These are phyloP conservation scores for Scopulariopsis brevicaulis DNA, from an alignment of 2,329 filamentous ascomycete genomes.

Conservation along the genomic window DNA sequence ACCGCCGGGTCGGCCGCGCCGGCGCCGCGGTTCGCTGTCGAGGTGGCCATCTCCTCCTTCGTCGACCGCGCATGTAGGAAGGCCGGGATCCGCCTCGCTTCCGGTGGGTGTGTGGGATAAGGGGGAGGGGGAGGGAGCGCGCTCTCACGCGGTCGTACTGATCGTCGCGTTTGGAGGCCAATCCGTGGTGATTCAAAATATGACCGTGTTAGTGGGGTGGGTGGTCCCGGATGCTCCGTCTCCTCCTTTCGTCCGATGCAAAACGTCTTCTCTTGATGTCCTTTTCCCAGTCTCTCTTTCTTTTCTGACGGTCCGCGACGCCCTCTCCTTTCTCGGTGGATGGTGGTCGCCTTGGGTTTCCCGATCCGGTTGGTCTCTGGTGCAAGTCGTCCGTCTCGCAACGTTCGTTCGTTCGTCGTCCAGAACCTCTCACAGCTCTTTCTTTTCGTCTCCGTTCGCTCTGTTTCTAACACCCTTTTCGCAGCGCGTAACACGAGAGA, in stretches of 20 bases:
- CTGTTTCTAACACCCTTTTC: neutral
- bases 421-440: neutral
- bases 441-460: neutral
- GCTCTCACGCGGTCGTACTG: neutral
- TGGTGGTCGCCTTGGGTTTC: neutral
- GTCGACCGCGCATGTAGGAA: neutral
- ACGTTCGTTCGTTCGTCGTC: neutral
- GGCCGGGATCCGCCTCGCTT: neutral
- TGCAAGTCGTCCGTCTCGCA: neutral
- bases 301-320: neutral
- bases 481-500: neutral
- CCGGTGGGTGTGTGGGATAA: neutral
- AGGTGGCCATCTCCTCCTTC: constrained; percentile 1
- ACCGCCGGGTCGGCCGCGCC: neutral
- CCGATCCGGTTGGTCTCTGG: neutral
- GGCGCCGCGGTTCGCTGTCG: constrained; percentile 1
- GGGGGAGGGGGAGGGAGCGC: neutral
- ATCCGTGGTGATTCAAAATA: neutral
- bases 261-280: neutral
- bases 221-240: no score
- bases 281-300: neutral
- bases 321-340: neutral
- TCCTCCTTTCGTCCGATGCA: neutral
- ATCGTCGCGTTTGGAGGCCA: no score
- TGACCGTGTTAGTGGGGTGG: neutral